Base-by-base conservation (phyloP, 1,139 yeast species). In the Pneumocystis carinii region DNA sequence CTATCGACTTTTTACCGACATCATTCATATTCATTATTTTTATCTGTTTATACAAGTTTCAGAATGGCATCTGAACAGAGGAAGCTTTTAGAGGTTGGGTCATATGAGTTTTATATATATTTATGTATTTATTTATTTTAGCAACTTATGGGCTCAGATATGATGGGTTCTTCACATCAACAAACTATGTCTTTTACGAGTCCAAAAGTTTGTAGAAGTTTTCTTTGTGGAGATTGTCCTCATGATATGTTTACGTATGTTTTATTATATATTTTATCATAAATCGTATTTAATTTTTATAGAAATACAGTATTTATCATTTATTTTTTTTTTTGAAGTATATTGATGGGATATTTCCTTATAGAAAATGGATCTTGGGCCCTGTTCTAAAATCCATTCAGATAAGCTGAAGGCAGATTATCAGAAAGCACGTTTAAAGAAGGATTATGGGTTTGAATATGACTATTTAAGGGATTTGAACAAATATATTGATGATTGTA, bases 221-320 rank as follows among this genome's bases (percentile, higher is more conserved):
- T 85, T 72, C 73, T 92, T 17, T 89, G 89, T 7, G 96, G 95
- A 1, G 81, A 82, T n/a, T 90, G 97, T 70, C 94, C 96, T 0
- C 87, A 87, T 72, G 96, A 90, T 69, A 73, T 90, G 64, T 86
- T 90, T 71, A 80, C 81, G 17, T 89, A 89, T 5, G 87, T 97
- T 24, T 48, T 24, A 3, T 24, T 5, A 1, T 39, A n/a, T 15
- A n/a, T n/a, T 39, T 48, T 8, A 24, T 48, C 10, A 24, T 48
- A n/a, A 24, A 48, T 12, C 12, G 2, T 19, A 14, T 48, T 24
- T 48, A 48, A 48, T 48, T 48, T 48, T 17, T 12, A 3, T 48
- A 48, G 55, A 48, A 48, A 48, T 48, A 48, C 55, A 1, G 55
- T 48, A 48, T 48, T 32, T 32, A 1, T 32, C 7, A 1, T 48